Percentiles rank a stretch among this genome's conserved stretches.
Evolutionary conservation across 257 asterid species (phyloP).

Genomic region (Solanum habrochaites): DNA sequence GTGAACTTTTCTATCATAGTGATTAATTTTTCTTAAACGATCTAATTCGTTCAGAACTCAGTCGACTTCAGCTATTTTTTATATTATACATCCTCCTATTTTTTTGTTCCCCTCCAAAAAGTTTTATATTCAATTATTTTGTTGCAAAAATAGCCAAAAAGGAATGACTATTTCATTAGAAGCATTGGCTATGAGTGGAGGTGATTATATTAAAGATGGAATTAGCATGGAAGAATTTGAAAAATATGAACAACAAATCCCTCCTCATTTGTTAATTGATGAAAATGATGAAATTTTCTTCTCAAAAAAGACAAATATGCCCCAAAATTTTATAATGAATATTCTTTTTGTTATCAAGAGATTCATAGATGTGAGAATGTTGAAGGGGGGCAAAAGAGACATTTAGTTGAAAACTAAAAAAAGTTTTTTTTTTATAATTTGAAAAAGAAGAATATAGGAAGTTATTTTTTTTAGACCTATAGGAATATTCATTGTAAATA

Average conservation of each 20-base stretch:
- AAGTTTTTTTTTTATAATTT: background rate
- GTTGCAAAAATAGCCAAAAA: background rate
- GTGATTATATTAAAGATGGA: slow-evolving; percentile 17
- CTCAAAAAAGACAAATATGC: background rate
- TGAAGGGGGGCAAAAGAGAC: background rate
- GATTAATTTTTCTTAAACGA: background rate
- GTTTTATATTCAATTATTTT: background rate
- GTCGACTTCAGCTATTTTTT: background rate
- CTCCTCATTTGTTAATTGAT: background rate
- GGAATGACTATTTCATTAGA: slow-evolving; percentile 27
- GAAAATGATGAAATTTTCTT: background rate
- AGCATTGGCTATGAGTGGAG: slow-evolving; percentile 45
- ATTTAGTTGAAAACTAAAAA: background rate
- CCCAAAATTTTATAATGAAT: background rate
- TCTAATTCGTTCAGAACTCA: background rate
- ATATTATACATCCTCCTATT: background rate
- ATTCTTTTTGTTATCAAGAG: background rate
- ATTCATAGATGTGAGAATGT: background rate
- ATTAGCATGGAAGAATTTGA: background rate
- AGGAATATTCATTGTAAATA: background rate
- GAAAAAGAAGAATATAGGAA: background rate
- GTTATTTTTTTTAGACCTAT: background rate
- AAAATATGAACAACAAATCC: background rate
- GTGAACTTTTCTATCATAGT: background rate
- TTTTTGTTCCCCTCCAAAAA: background rate